These are phyloP conservation scores for Vaccinium macrocarpon DNA, from an alignment of 148 eudicot species.

Conservation along the genomic window DNA sequence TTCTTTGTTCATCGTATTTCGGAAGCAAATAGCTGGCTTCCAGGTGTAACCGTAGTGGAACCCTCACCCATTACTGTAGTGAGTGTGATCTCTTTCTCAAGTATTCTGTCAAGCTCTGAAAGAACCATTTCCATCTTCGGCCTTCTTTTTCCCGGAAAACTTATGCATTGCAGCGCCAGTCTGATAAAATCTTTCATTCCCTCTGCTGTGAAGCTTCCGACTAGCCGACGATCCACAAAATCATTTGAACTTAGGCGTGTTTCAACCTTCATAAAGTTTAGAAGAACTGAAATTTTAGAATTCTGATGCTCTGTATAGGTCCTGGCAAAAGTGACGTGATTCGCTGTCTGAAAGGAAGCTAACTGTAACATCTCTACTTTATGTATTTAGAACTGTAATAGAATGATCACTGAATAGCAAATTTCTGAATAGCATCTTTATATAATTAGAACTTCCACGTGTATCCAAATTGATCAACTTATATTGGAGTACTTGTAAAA, in stretches of 20 bases:
- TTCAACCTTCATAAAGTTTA: conserved; percentile 22
- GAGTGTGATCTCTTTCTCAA: conserved; percentile 39
- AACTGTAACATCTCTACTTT: not conserved
- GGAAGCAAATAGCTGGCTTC: conserved; percentile 41
- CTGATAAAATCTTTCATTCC: conserved; percentile 42
- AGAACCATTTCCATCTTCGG: conserved; percentile 44
- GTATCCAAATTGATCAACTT: not conserved
- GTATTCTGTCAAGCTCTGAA: conserved; percentile 37
- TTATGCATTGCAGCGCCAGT: conserved; percentile 36
- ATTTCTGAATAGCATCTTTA: not conserved
- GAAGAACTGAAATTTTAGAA: not conserved
- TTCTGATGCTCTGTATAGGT: not conserved
- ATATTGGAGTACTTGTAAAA: not conserved
- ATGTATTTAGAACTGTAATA: not conserved
- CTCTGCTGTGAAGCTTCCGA: conserved; percentile 40
- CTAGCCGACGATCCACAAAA: conserved; percentile 36
- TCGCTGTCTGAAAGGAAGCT: not conserved
- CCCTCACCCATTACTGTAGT: conserved; percentile 45
- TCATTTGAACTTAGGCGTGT: conserved; percentile 29
- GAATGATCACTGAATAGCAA: not conserved
- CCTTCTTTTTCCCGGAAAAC: conserved; percentile 34
- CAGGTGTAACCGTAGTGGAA: conserved; percentile 30
- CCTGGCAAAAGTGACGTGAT: not conserved
- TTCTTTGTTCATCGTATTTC: not conserved
- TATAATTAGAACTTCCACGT: not conserved